Evolutionary conservation across 495 filamentous ascomycete species (phyloP), one percentile per base, ranked within the genome.

Genomic region (Trichoderma asperelloides): DNA sequence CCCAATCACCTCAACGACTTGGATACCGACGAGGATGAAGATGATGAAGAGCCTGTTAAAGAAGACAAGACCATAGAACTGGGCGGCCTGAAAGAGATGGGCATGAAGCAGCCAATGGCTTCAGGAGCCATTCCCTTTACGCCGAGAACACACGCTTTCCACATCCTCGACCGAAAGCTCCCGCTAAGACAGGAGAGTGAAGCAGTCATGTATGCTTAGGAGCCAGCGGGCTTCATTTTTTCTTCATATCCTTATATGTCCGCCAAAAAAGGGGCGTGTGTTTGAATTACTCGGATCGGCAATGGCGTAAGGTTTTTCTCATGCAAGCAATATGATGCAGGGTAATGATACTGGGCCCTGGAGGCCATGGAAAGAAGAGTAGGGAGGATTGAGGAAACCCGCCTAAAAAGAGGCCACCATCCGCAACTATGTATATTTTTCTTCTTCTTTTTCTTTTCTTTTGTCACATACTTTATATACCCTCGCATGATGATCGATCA

Each of bases 131-230:
- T 76, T 57, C 81, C 82, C 1, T 86, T 76, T 63, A 86, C 83
- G 18, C 83, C 83, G 9, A 70, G 83, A 49, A 86, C 83, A 25
- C 78, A 80, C 70, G 83, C 83, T 18, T 86, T 85, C 70, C 79
- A 86, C 64, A 79, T 80, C 4, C 74, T 86, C 39, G 82, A 85
- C 28, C 71, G 81, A 63, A 81, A 81, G 67, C 70, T 82, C 60
- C 82, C 83, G 16, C 67, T 78, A 30, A 72, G 72, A 43, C 25
- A 72, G 37, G 62, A 68, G 68, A 21, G 64, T 37, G 40, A 71
- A 51, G 57, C 47, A 21, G 11, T 64, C 8, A 3, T 25, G 2
- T 64, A 43, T 9, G 27, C 33, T 41, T 39, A 30, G 40, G 7
- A n/a, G 62, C 33, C 33, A 27, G 28, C 13, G 1, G 23, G 3